phyloP scores from a whole-genome alignment of 768 basidiomycete species.

The Rossbeevera mucosa region DNA sequence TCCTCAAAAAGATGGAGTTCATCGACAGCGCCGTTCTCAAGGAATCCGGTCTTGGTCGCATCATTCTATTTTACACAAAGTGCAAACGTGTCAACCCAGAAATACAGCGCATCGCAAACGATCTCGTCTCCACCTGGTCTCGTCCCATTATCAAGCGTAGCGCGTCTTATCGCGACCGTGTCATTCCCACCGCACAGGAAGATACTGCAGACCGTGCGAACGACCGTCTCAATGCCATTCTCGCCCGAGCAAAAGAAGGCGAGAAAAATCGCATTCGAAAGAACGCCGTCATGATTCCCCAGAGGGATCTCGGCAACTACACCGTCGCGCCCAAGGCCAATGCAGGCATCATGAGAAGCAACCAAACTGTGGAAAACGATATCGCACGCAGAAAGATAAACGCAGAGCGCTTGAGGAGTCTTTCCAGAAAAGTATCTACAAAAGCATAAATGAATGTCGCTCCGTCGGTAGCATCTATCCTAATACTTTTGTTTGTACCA shows the following conservation, averaged over 20 bases:
- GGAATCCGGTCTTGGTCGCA: slow-evolving; percentile 82
- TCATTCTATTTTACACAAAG: slow-evolving; percentile 94
- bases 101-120: slow-evolving; percentile 75
- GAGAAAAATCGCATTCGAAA: slow-evolving; percentile 68
- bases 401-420: slow-evolving; percentile 62
- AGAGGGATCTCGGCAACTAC: slow-evolving; percentile 70
- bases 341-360: slow-evolving; percentile 47
- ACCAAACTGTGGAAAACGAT: slow-evolving; percentile 65
- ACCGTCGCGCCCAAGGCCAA: slow-evolving; percentile 69
- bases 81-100: slow-evolving; percentile 84
- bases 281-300: slow-evolving; percentile 82
- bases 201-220: slow-evolving; percentile 35
- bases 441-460: slow-evolving; percentile 14
- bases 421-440: slow-evolving; percentile 49
- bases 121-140: slow-evolving; percentile 83
- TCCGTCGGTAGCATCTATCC: background rate
- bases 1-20: slow-evolving; percentile 83
- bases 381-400: slow-evolving; percentile 70
- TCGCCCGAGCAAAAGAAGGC: slow-evolving; percentile 59
- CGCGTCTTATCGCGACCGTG: slow-evolving; percentile 72
- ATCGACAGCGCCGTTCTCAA: slow-evolving; percentile 89
- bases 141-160: slow-evolving; percentile 89
- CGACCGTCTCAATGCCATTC: slow-evolving; percentile 64
- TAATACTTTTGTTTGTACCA: slow-evolving; percentile 2
- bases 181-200: slow-evolving; percentile 55